Conservation (phyloP, 768 basidiomycete genomes). For the Baorangia bicolor region DNA sequence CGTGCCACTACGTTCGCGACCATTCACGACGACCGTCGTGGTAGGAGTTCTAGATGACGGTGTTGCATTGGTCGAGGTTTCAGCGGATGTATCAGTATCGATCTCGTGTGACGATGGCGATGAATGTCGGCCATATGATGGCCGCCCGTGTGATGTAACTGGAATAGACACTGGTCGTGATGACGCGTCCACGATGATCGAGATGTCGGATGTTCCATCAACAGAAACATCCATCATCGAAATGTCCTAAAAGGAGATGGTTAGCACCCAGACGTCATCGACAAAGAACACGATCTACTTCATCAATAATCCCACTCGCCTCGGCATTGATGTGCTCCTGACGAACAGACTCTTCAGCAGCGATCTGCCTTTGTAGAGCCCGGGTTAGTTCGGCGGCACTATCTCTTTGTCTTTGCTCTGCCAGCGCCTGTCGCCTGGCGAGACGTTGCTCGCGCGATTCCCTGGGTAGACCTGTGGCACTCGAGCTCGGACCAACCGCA, state of each 20-base stretch:
- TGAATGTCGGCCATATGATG: constrained; percentile 18
- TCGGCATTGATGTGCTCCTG: constrained; percentile 8
- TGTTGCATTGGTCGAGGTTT: constrained; percentile 58
- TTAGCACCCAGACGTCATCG: constrained; percentile 5
- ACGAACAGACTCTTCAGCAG: constrained; percentile 30
- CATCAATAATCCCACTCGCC: constrained; percentile 15
- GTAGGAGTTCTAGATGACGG: constrained; percentile 64
- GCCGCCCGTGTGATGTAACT: constrained; percentile 21
- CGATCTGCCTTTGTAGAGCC: constrained; percentile 55
- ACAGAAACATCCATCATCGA: constrained; percentile 31
- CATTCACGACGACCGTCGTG: constrained; percentile 53
- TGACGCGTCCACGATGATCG: constrained; percentile 20
- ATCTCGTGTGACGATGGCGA: constrained; percentile 38
- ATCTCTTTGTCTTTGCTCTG: constrained; percentile 58
- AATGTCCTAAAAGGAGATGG: constrained; percentile 28
- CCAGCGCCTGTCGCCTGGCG: constrained; percentile 55
- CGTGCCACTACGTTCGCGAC: constrained; percentile 74
- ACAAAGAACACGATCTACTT: constrained; percentile 23
- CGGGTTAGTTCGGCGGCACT: constrained; percentile 51
- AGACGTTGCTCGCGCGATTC: constrained; percentile 75
- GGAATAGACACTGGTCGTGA: constrained; percentile 18
- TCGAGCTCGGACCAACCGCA: constrained; percentile 76
- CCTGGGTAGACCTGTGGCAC: constrained; percentile 70
- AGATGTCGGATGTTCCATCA: constrained; percentile 22
- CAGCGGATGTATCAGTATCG: constrained; percentile 62